A percentile compares a stretch with the other conserved stretches of the same genome.
These are phyloP conservation scores for Fermentozyma sake DNA, from an alignment of 1,139 yeast genomes.

Conservation along the genomic window DNA sequence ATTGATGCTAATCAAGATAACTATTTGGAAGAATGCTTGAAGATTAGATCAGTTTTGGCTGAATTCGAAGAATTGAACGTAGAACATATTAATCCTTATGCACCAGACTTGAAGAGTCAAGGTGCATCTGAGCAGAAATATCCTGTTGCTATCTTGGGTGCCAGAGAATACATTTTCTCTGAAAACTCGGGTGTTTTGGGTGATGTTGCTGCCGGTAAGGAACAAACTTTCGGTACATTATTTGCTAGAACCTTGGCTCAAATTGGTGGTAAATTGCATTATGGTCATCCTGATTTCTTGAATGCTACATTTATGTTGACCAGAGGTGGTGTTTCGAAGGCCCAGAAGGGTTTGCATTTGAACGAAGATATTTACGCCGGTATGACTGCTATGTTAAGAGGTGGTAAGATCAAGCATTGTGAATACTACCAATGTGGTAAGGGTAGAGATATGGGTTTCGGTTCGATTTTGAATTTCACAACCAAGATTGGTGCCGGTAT, in stretches of 20 bases:
- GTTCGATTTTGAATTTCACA: slow-evolving; percentile 96
- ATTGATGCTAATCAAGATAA: slow-evolving; percentile 99
- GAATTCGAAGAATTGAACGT: slow-evolving; percentile 95
- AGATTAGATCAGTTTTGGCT: slow-evolving; percentile 94
- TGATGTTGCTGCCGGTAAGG: slow-evolving; percentile 99
- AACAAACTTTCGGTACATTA: slow-evolving; percentile 97
- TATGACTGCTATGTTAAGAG: slow-evolving; percentile 95
- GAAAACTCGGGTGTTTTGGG: slow-evolving; percentile 98
- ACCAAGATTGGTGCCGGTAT: slow-evolving; percentile 99
- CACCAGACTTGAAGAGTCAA: slow-evolving; percentile 49
- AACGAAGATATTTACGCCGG: slow-evolving; percentile 99
- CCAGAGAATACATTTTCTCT: slow-evolving; percentile 98
- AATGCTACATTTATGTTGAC: slow-evolving; percentile 93
- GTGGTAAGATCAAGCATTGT: slow-evolving; percentile 99
- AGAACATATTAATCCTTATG: slow-evolving; percentile 80
- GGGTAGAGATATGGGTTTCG: slow-evolving; percentile 99
- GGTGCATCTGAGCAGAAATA: slow-evolving; percentile 39
- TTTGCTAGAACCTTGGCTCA: slow-evolving; percentile 97
- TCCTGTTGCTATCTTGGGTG: slow-evolving; percentile 99
- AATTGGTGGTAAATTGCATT: slow-evolving; percentile 98
- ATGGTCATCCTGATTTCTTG: slow-evolving; percentile 99
- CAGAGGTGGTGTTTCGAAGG: slow-evolving; percentile 99
- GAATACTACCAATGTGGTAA: slow-evolving; percentile 99
- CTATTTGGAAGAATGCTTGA: slow-evolving; percentile 95
- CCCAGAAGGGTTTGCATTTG: slow-evolving; percentile 96